These are phyloP conservation scores for Suhomyces panamericanus DNA, from an alignment of 1,139 yeast species.

Conservation along the genomic window DNA sequence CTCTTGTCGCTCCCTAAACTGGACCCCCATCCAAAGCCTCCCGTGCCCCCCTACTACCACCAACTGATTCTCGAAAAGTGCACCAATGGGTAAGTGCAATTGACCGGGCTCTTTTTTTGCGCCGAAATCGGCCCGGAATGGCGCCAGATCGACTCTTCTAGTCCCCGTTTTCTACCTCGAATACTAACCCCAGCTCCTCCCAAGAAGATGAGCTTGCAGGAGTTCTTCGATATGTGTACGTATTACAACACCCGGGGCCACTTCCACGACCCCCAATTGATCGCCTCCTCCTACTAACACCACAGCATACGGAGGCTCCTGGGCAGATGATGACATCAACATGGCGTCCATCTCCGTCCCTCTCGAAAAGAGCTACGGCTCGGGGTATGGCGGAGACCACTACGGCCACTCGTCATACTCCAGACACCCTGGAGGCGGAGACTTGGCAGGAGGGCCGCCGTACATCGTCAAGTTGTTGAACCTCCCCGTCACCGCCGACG, in stretches of 20 bases:
- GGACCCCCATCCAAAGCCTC: neutral
- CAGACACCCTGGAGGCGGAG: conserved; percentile 10
- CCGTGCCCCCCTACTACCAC: neutral
- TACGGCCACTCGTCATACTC: conserved; percentile 12
- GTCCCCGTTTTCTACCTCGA: neutral
- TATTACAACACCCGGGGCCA: conserved; percentile 14
- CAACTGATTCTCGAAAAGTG: neutral
- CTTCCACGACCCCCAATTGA: neutral
- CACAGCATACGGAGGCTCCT: conserved; percentile 51
- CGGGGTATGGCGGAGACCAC: conserved; percentile 9
- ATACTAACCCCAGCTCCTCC: conserved; percentile 22
- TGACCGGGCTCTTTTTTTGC: neutral
- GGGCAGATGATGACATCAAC: conserved; percentile 81
- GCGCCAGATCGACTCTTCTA: neutral
- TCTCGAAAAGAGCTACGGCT: conserved; percentile 21
- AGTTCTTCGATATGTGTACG: conserved; percentile 56
- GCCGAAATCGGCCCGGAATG: neutral
- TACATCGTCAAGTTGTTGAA: conserved; percentile 56
- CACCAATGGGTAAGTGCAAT: conserved; percentile 11
- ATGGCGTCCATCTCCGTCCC: conserved; percentile 64
- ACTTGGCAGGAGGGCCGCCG: conserved; percentile 49
- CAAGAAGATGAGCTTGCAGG: conserved; percentile 54
- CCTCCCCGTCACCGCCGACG: conserved; percentile 45
- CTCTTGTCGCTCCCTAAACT: conserved; percentile 6
- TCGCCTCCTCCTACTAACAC: conserved; percentile 8